Evolutionary conservation across 1,139 yeast genomes (phyloP), one percentile per base, ranked within the genome.

Genomic region (Torulaspora pretoriensis): DNA sequence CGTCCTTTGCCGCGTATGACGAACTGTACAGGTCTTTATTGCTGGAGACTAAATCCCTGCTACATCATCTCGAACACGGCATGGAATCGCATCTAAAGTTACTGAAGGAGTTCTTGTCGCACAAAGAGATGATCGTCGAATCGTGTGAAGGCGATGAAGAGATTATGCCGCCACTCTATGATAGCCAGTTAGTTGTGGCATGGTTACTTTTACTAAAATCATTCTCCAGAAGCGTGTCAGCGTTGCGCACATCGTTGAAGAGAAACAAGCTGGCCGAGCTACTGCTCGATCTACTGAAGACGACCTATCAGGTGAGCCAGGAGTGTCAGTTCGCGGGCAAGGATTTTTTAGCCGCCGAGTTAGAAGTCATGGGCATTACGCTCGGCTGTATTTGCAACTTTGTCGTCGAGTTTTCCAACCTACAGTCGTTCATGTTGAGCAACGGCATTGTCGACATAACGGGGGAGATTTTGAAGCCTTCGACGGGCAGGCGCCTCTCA

Each of bases 391-490:
- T 86, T 22, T 85, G 95, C 33, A 89, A 89, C 59, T 72, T 87
- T 43, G 80, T 86, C 8, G 73, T 88, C 25, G 96, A 88, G 51
- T 88, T 87, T 61, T 81, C 90, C 44, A 84, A 92, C 1, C 70
- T 86, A 53, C 75, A 87, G 42, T 70, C 74, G 38, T 73, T 73
- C 39, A 71, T 85, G 44, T 68, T 82, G 28, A 74, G 77, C 16
- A 72, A 76, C 50, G 85, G 80, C 2, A 67, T 77, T 3, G 71
- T 85, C 33, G 69, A 75, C 4, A 61, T 73, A 2, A 72, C 81
- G 39, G 66, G 70, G 39, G 72, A 65, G 42, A 64, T 60, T 50
- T 46, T 63, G 34, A 51, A 45, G 7, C 59, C 38, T 14, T 37
- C 38, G 4, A 33, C 43, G 14, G 39, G 38, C 2, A 32, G 29